Evolutionary conservation across 306 rosid genomes (phyloP).

Genomic region (Pyrus communis): DNA sequence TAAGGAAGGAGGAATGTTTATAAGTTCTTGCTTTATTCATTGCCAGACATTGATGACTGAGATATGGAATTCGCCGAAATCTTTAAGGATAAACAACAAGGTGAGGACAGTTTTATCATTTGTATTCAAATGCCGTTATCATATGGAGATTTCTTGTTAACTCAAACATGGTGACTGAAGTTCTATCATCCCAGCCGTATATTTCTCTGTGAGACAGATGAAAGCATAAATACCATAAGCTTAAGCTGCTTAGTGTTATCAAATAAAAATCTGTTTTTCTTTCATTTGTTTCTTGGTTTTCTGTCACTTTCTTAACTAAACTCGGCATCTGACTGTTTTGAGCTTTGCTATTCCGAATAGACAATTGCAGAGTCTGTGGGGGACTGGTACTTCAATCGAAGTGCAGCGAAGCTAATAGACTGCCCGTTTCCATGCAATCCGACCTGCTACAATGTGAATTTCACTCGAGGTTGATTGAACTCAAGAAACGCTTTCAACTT

Average conservation of each 20-base stretch:
- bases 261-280: not conserved
- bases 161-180: too few species aligned
- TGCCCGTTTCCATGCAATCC: slow-evolving; percentile 91
- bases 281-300: not conserved
- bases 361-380: slow-evolving; percentile 85
- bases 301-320: not conserved
- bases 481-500: not conserved
- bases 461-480: slow-evolving; percentile 28
- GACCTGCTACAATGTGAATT: slow-evolving; percentile 61
- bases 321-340: not conserved
- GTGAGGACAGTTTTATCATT: too few species aligned
- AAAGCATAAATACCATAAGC: not conserved
- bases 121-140: too few species aligned
- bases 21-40: too few species aligned
- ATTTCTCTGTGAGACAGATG: too few species aligned
- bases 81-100: too few species aligned
- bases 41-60: too few species aligned
- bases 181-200: too few species aligned
- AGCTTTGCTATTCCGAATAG: slow-evolving; percentile 16
- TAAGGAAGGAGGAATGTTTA: too few species aligned
- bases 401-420: slow-evolving; percentile 50
- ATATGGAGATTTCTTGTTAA: too few species aligned
- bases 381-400: slow-evolving; percentile 73
- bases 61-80: too few species aligned
- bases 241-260: not conserved